These are phyloP conservation scores for Agaricales sp. DNA, from an alignment of 1,284 basidiomycete genomes.

Conservation along the genomic window DNA sequence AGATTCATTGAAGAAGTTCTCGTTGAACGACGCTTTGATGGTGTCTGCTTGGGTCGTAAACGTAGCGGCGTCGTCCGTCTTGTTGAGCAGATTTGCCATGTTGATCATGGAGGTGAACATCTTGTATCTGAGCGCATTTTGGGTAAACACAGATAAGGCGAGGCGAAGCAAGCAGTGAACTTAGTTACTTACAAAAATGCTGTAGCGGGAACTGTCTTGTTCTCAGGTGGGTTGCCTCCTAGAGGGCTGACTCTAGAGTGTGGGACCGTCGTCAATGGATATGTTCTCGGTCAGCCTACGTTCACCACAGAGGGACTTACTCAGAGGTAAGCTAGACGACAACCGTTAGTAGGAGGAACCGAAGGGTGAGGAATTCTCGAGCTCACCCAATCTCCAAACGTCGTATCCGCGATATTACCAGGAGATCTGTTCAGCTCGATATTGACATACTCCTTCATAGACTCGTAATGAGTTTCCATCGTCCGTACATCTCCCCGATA, in stretches of 20 bases:
- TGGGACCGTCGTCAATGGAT: too few species aligned
- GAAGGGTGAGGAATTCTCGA: neutral
- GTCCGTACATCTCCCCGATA: constrained; percentile 15
- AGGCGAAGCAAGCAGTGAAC: constrained; percentile 4
- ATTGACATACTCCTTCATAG: constrained; percentile 18
- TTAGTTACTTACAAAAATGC: constrained; percentile 21
- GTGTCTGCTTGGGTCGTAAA: constrained; percentile 16
- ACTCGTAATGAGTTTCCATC: constrained; percentile 16
- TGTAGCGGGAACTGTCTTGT: constrained; percentile 17
- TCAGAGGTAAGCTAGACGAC: constrained; percentile 12
- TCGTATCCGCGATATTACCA: constrained; percentile 17
- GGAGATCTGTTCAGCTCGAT: constrained; percentile 19
- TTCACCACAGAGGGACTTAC: too few species aligned
- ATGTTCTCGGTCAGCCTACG: too few species aligned
- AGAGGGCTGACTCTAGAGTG: constrained; percentile 17
- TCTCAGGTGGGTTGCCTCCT: constrained; percentile 20
- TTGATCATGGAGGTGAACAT: constrained; percentile 18
- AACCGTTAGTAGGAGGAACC: neutral
- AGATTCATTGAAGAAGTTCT: constrained; percentile 14
- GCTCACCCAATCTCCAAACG: constrained; percentile 17
- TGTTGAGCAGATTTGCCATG: constrained; percentile 14
- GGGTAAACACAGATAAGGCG: neutral
- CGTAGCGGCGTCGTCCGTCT: constrained; percentile 15
- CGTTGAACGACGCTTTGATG: constrained; percentile 18
- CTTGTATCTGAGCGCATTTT: constrained; percentile 12